These are phyloP conservation scores for Daedaleopsis sinensis DNA, from an alignment of 768 basidiomycete genomes.

Conservation along the genomic window DNA sequence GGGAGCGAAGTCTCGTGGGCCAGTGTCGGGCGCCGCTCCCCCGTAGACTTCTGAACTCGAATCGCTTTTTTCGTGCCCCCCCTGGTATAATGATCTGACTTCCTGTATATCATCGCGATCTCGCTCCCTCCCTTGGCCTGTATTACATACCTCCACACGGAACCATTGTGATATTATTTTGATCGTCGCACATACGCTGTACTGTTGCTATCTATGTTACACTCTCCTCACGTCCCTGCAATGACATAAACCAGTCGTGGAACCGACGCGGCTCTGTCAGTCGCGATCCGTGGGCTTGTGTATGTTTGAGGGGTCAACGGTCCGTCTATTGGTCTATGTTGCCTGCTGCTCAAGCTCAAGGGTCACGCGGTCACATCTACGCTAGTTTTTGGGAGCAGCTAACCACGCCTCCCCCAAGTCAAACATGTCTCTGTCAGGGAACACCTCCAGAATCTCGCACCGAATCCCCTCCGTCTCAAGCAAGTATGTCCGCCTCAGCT, in stretches of 20 bases:
- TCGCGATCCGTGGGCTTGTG: not conserved
- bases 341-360: too few species aligned
- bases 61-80: not conserved
- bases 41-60: conserved; percentile 17
- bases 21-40: conserved; percentile 29
- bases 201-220: conserved; percentile 8
- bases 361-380: not conserved
- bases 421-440: conserved; percentile 72
- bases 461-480: conserved; percentile 60
- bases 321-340: too few species aligned
- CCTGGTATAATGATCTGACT: not conserved
- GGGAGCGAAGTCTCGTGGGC: conserved; percentile 29
- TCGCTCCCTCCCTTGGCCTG: not conserved
- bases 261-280: too few species aligned
- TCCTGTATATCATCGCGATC: conserved; percentile 5
- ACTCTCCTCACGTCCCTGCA: not conserved
- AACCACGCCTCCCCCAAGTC: conserved; percentile 59
- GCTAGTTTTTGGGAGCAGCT: not conserved
- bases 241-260: not conserved
- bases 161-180: conserved; percentile 8
- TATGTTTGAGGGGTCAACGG: not conserved
- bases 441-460: conserved; percentile 71
- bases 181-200: not conserved
- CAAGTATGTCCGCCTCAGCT: conserved; percentile 59
- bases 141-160: not conserved